Percentiles rank a stretch among this genome's conserved stretches.
Conservation (phyloP, 805 yeast genomes). For the Brettanomyces naardenensis region DNA sequence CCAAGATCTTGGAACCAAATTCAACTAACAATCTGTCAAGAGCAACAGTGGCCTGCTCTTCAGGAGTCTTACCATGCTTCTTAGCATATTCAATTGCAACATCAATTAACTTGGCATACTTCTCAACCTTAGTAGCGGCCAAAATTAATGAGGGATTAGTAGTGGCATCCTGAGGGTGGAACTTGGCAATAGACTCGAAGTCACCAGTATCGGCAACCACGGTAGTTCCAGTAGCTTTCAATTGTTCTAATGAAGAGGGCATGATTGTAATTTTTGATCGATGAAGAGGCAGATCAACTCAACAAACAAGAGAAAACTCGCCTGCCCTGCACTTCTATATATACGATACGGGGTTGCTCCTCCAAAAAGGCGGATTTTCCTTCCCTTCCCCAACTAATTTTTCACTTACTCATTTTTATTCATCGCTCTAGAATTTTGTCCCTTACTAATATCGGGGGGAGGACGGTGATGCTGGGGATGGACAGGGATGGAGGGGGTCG, state of each 20-base stretch:
- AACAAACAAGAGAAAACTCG: too few species aligned
- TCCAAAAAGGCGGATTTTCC: too few species aligned
- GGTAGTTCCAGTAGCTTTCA: conserved; percentile 90
- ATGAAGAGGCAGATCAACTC: too few species aligned
- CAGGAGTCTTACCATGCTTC: conserved; percentile 45
- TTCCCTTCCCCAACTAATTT: too few species aligned
- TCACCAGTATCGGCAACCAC: conserved; percentile 99
- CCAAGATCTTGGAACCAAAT: conserved; percentile 88
- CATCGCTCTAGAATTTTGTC: too few species aligned
- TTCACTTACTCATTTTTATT: too few species aligned
- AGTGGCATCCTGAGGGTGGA: conserved; percentile 98
- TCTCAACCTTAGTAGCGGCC: conserved; percentile 89
- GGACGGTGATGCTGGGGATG: too few species aligned
- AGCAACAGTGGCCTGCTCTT: conserved; percentile 72
- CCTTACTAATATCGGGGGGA: too few species aligned
- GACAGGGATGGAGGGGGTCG: too few species aligned
- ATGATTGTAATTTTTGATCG: conserved; percentile 8
- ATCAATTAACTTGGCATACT: conserved; percentile 85
- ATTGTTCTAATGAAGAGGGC: conserved; percentile 84
- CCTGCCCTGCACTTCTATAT: too few species aligned
- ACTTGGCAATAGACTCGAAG: conserved; percentile 94
- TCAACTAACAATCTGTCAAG: conserved; percentile 90
- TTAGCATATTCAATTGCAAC: conserved; percentile 84
- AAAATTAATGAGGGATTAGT: conserved; percentile 96
- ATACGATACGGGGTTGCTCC: too few species aligned